Evolutionary conservation across 352 stramenopile species (phyloP), one percentile per base, ranked within the genome.

Genomic region (Peronospora belbahrii): DNA sequence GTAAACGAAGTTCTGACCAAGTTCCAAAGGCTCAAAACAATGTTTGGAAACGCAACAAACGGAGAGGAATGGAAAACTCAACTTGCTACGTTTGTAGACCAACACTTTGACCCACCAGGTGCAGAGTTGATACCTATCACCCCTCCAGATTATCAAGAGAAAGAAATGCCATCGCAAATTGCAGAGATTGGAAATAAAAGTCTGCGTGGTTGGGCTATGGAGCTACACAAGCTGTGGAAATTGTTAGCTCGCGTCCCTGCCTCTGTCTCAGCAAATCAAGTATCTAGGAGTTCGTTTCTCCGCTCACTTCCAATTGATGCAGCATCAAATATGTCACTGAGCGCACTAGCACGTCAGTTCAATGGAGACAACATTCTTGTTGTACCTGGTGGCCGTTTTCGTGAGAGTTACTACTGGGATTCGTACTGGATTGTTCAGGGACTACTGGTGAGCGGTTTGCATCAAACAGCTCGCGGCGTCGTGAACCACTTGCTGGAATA

Each of bases 381-480:
- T 14, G 71, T 95, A 0, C 86, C 85, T 6, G 88, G 86, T n/a
- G 88, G 83, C 1, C 73, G 88, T 22, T 97, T 97, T 57, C 78
- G 87, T 4, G 88, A 97, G 59, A 85, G 64, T 22, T 97, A 96
- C 63, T 96, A 96, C 55, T 96, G 88, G 88, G 88, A 97, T 58
- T 88, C 76, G 35, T 96, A 88, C 63, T 97, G 88, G 88, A 96
- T 96, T 39, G 70, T 96, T 6, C 53, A 87, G 27, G 85, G 87
- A 0, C 62, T 97, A 4, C 45, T 96, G 6, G 73, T 90, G 10
- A 91, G 79, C 39, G 60, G 64, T 18, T 78, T 96, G 75, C 42
- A 45, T 25, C 42, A 71, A 42, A 95, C 86, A 2, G 85, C 86
- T 6, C 61, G 69, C 17, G 79, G 76, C 1, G 58, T 95, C 3